A percentile compares a stretch with the other conserved stretches of the same genome.
These are phyloP conservation scores for Backusella circina DNA, from an alignment of 192 early-diverging fungal genomes.

Conservation along the genomic window DNA sequence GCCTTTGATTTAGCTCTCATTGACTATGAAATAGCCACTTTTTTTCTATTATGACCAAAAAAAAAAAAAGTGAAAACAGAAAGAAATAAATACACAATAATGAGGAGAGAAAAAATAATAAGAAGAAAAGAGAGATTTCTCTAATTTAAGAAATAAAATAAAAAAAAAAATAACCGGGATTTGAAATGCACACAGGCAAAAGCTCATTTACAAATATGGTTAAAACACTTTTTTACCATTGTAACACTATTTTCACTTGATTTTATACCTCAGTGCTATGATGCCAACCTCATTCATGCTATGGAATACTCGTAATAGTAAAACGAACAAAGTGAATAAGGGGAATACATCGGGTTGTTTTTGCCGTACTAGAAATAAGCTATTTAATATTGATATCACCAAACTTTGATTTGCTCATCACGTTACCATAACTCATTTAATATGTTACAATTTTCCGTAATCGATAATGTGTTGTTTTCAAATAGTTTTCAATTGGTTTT, in stretches of 20 bases:
- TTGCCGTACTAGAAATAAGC: too few species aligned
- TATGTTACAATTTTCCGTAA: neutral
- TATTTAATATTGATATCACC: too few species aligned
- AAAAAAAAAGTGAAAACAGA: neutral
- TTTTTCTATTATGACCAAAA: neutral
- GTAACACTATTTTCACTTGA: too few species aligned
- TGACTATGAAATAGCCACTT: neutral
- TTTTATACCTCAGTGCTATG: too few species aligned
- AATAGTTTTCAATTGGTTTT: neutral
- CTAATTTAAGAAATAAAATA: too few species aligned
- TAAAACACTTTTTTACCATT: neutral
- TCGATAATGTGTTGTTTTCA: neutral
- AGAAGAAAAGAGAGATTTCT: neutral
- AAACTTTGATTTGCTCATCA: neutral
- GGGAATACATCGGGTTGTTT: too few species aligned
- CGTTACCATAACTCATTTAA: neutral
- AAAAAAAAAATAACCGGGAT: neutral
- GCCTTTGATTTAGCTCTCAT: conserved; percentile 6
- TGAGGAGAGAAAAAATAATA: neutral
- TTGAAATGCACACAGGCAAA: neutral
- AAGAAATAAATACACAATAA: neutral
- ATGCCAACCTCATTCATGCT: too few species aligned
- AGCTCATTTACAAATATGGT: neutral
- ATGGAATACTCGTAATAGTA: too few species aligned
- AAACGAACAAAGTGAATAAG: too few species aligned